phyloP scores from a whole-genome alignment of 176 grass and related monocot species.

The Hordeum vulgare region DNA sequence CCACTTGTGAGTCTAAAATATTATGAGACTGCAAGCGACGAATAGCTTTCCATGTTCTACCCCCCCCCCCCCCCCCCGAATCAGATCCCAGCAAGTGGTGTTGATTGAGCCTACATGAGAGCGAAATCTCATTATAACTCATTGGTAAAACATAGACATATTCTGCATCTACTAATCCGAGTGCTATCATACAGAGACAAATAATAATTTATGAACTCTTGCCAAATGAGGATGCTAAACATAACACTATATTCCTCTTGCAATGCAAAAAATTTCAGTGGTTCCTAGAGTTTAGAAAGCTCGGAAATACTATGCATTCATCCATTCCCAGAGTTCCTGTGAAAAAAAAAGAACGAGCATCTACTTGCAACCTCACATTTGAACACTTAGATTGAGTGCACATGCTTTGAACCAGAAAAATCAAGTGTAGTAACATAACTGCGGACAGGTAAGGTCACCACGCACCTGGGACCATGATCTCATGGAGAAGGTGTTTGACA shows the following conservation, averaged over 20 bases:
- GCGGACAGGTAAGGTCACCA: too few species aligned
- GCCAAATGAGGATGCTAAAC: too few species aligned
- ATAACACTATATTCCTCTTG: background rate
- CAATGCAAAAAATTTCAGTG: background rate
- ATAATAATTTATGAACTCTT: background rate
- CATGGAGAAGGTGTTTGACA: too few species aligned
- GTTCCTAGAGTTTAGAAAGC: background rate
- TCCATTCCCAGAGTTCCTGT: background rate
- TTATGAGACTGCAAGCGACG: slow-evolving; percentile 68
- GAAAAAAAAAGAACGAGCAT: background rate
- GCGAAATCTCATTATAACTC: background rate
- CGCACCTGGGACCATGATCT: too few species aligned
- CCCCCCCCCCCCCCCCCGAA: slow-evolving; percentile 41
- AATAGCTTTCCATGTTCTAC: slow-evolving; percentile 84
- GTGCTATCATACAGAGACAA: too few species aligned
- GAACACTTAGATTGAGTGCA: too few species aligned
- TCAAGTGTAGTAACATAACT: too few species aligned
- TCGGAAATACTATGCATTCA: background rate
- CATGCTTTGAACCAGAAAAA: too few species aligned
- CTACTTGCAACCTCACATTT: too few species aligned
- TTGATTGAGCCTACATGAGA: slow-evolving; percentile 46
- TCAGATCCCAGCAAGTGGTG: slow-evolving; percentile 44
- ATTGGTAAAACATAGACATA: background rate
- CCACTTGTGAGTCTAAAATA: slow-evolving; percentile 75
- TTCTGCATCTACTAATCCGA: too few species aligned